Base-by-base conservation (phyloP, 2,329 filamentous ascomycete species). In the Penicillium sp. region DNA sequence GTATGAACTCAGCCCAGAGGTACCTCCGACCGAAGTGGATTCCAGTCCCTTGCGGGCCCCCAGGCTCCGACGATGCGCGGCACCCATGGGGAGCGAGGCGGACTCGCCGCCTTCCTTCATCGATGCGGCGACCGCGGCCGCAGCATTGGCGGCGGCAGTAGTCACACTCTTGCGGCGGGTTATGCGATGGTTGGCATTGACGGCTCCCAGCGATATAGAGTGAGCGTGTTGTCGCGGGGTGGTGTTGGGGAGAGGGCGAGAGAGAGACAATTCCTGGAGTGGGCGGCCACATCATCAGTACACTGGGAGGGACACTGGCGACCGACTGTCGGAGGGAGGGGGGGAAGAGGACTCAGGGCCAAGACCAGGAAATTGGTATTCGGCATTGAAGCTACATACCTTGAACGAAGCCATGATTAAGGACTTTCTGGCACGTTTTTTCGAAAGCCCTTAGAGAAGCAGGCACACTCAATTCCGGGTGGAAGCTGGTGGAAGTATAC, bases 101-200 rank as follows among this genome's bases (percentile, higher is more conserved):
- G 83, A 65, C 68, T 89, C 87, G 61, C 80, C 80, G 55, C 82
- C 83, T 13, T 91, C 90, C 72, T 87, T 87, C 63, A 91, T 80
- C 55, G 89, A 90, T 35, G 90, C 89, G 64, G 94, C 78, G 40
- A 79, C 73, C 54, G 73, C 77, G 81, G 90, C 91, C 19, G 90
- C 89, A 49, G 90, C 87, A 78, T 90, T 93, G 76, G 86, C 84
- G 51, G 89, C 86, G 66, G 87, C 89, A 63, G 91, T 92, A 74
- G 86, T 88, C 75, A 96, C 93, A 79, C 93, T 97, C 85, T 98
- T 98, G 71, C 95, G 88, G 72, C 94, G 91, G 70, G 91, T 93
- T 68, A 98, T 87, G 70, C 95, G 91, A 78, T 97, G 91, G 76
- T 87, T 89, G 70, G 88, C 81, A 81, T 93, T 94, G 73, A 93